phyloP scores from a whole-genome alignment of 2,329 filamentous ascomycete genomes.

The Aspergillus sp. region DNA sequence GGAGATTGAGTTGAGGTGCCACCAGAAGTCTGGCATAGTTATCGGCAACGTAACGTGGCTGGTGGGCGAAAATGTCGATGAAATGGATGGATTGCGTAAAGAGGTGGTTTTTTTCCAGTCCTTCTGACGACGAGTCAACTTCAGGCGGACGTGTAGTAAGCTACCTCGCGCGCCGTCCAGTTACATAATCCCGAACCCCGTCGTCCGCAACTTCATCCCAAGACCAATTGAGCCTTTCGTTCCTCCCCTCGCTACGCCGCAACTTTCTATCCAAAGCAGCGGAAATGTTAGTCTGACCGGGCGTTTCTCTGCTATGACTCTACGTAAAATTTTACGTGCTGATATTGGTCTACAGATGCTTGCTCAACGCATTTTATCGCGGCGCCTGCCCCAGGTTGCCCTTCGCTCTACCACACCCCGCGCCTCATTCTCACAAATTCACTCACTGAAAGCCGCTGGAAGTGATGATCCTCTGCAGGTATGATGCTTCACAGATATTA shows the following conservation, averaged over 20 bases:
- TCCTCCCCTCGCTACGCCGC: conserved; percentile 19
- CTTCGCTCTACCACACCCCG: conserved; percentile 39
- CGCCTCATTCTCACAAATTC: conserved; percentile 44
- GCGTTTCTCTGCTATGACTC: neutral
- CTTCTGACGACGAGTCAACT: conserved; percentile 25
- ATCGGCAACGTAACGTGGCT: conserved; percentile 43
- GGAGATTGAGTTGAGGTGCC: conserved; percentile 29
- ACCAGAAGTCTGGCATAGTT: conserved; percentile 46
- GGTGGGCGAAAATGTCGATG: conserved; percentile 33
- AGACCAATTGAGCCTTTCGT: conserved; percentile 22
- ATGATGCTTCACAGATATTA: conserved; percentile 14
- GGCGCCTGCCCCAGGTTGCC: conserved; percentile 42
- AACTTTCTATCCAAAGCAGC: conserved; percentile 17
- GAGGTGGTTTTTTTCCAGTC: conserved; percentile 44
- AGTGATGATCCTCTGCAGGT: conserved; percentile 47
- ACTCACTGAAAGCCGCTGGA: conserved; percentile 39
- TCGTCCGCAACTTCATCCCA: conserved; percentile 23
- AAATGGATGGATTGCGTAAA: conserved; percentile 36
- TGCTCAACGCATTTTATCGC: conserved; percentile 45
- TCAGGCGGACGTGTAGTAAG: conserved; percentile 29
- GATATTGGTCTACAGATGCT: conserved; percentile 40
- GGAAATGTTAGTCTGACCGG: conserved; percentile 26
- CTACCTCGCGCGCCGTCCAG: conserved; percentile 23
- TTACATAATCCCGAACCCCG: conserved; percentile 27
- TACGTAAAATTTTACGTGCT: conserved; percentile 15